A percentile compares a stretch with the other conserved stretches of the same genome.
Evolutionary conservation across 2,329 filamentous ascomycete genomes (phyloP).

Genomic region (Neonectria punicea): DNA sequence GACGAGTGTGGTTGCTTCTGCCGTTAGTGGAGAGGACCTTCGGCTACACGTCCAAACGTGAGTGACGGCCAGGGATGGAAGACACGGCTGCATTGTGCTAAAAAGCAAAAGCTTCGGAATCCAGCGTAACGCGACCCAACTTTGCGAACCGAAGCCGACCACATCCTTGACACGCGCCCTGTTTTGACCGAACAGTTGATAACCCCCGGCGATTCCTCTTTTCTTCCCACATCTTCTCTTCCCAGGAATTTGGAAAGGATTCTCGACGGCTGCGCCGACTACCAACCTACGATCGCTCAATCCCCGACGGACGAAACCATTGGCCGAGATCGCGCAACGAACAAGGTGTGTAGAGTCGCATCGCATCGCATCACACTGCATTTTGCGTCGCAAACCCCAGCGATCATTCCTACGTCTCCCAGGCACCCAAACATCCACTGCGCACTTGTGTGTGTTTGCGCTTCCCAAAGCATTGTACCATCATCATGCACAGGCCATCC

Average conservation of each 20-base stretch:
- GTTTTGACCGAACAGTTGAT: constrained; percentile 25
- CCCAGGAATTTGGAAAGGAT: constrained; percentile 16
- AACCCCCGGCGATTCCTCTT: constrained; percentile 26
- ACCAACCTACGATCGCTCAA: not conserved
- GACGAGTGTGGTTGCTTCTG: constrained; percentile 38
- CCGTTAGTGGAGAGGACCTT: constrained; percentile 33
- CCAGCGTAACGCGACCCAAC: constrained; percentile 35
- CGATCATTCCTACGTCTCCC: constrained; percentile 19
- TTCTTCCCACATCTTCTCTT: constrained; percentile 22
- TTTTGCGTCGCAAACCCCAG: constrained; percentile 14
- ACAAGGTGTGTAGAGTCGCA: constrained; percentile 28
- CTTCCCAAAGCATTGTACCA: constrained; percentile 4
- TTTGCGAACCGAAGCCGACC: constrained; percentile 20
- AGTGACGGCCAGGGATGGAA: constrained; percentile 36
- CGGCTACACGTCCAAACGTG: constrained; percentile 35
- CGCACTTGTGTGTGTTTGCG: constrained; percentile 10
- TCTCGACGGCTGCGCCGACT: constrained; percentile 26
- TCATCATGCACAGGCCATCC: constrained; percentile 38
- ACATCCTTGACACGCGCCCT: constrained; percentile 11
- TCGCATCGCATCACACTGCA: constrained; percentile 30
- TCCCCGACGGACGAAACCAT: constrained; percentile 14
- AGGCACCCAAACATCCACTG: not conserved
- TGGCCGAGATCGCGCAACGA: constrained; percentile 10
- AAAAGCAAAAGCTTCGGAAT: constrained; percentile 41
- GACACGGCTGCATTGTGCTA: constrained; percentile 40